Evolutionary conservation across 2,329 filamentous ascomycete species (phyloP).

Genomic region (Verticillium alfalfae): DNA sequence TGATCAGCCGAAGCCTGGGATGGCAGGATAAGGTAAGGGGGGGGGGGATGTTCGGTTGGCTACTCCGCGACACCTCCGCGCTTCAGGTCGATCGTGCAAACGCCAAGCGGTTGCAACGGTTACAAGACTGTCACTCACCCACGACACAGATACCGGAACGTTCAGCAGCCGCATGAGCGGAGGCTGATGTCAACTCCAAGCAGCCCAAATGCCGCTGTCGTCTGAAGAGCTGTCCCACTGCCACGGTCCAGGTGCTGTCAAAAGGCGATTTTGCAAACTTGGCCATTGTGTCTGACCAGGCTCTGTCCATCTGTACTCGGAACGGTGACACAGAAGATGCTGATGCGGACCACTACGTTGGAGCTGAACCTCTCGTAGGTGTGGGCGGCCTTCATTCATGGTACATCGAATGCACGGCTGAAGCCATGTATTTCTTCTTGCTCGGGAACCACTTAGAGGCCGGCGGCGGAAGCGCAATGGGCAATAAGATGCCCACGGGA

Average conservation of each 20-base stretch:
- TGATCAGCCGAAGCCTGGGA: neutral
- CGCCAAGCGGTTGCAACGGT: conserved; percentile 8
- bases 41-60: neutral
- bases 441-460: too few species aligned
- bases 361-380: neutral
- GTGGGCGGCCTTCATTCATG: neutral
- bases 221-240: neutral
- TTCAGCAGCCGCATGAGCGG: neutral
- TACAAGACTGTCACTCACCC: neutral
- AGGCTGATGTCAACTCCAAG: neutral
- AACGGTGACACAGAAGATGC: neutral
- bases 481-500: neutral
- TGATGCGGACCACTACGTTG: neutral
- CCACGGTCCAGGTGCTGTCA: neutral
- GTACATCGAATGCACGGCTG: neutral
- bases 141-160: neutral
- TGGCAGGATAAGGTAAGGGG: neutral
- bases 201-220: neutral
- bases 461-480: neutral
- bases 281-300: neutral
- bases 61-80: conserved; percentile 10
- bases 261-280: neutral
- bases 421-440: neutral
- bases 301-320: too few species aligned
- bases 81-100: conserved; percentile 12